A percentile compares a stretch with the other conserved stretches of the same genome.
Conservation (phyloP, 768 basidiomycete genomes). For the Cytidiella melzeri region DNA sequence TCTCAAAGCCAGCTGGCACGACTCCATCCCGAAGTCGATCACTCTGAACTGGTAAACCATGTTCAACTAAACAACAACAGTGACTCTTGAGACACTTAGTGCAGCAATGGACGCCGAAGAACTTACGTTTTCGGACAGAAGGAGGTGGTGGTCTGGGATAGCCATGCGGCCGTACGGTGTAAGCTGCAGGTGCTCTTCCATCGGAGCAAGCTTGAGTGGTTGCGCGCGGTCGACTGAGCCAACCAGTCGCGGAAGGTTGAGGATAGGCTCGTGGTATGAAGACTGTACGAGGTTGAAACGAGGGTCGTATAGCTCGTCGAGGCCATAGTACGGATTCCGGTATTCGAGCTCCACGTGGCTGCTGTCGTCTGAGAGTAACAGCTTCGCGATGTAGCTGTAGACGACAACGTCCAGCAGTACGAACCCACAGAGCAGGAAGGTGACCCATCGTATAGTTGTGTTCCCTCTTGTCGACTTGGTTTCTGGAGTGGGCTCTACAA, state of each 20-base stretch:
- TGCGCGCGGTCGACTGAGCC: slow-evolving; percentile 16
- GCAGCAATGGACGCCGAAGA: too few relatives aligned
- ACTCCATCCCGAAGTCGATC: slow-evolving; percentile 25
- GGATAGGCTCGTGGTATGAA: slow-evolving; percentile 15
- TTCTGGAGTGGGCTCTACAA: too few relatives aligned
- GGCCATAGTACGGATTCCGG: slow-evolving; percentile 20
- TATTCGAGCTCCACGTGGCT: slow-evolving; percentile 11
- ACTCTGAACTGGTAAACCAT: slow-evolving; percentile 22
- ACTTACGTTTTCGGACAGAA: slow-evolving; percentile 15
- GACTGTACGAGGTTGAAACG: slow-evolving; percentile 12
- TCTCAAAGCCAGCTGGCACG: slow-evolving; percentile 19
- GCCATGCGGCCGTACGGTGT: slow-evolving; percentile 16
- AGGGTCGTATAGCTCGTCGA: slow-evolving; percentile 19
- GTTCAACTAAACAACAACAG: slow-evolving; percentile 8
- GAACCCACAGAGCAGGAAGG: slow-evolving; percentile 6
- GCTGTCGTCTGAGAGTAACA: background rate
- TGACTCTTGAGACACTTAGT: too few relatives aligned
- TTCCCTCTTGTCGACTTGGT: background rate
- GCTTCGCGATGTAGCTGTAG: slow-evolving; percentile 13
- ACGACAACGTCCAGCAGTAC: slow-evolving; percentile 13
- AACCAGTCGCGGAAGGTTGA: slow-evolving; percentile 17
- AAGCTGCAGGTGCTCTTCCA: slow-evolving; percentile 17
- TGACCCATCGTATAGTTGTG: background rate
- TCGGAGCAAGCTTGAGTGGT: slow-evolving; percentile 16
- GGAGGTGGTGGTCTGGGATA: slow-evolving; percentile 18